Evolutionary conservation across 805 yeast species (phyloP).

Genomic region (Candida silvicultrix): DNA sequence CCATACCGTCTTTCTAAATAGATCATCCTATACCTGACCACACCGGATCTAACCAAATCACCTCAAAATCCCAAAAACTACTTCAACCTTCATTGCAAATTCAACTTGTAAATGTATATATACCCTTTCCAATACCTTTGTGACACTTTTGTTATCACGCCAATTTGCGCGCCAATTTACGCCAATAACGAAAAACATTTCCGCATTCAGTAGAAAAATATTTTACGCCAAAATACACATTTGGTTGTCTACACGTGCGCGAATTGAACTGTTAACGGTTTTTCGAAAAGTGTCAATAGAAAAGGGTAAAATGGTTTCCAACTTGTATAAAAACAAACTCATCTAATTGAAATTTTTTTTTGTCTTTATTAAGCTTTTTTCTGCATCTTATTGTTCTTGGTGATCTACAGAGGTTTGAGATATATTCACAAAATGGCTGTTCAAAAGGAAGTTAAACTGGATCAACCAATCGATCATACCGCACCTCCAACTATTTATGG

Average conservation of each 20-base stretch:
- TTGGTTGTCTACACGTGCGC: not conserved
- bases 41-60: too few species aligned
- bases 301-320: not conserved
- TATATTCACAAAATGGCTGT: not conserved
- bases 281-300: not conserved
- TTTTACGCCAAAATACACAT: not conserved
- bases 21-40: too few species aligned
- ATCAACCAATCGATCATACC: constrained; percentile 46
- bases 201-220: too few species aligned
- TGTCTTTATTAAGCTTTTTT: not conserved
- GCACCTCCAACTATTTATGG: constrained; percentile 48
- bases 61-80: too few species aligned
- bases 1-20: too few species aligned
- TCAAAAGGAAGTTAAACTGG: constrained; percentile 48
- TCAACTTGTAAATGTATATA: too few species aligned
- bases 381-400: not conserved
- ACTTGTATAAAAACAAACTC: not conserved
- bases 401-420: not conserved
- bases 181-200: too few species aligned
- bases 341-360: not conserved
- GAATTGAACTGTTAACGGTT: not conserved
- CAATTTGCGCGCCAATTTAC: too few species aligned
- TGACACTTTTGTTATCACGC: too few species aligned
- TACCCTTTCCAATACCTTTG: too few species aligned
- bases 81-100: too few species aligned